These are phyloP conservation scores for Botrytis paeoniae DNA, from an alignment of 2,329 filamentous ascomycete species.

Conservation along the genomic window DNA sequence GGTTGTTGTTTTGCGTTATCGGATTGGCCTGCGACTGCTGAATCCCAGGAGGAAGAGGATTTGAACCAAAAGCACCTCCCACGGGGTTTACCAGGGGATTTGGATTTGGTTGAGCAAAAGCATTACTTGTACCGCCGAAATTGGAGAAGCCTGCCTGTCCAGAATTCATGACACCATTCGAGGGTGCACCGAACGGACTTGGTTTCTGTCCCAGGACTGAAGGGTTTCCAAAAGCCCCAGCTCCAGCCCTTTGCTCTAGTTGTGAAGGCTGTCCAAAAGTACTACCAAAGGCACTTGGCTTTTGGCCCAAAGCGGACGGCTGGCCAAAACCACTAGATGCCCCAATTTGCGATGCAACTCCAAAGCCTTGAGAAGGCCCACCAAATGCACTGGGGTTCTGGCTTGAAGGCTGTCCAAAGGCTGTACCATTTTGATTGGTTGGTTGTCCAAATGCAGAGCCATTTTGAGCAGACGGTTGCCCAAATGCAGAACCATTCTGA, in stretches of 20 bases:
- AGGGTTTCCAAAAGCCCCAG: constrained; percentile 43
- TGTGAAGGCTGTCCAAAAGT: constrained; percentile 23
- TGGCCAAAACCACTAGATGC: constrained; percentile 40
- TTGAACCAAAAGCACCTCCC: constrained; percentile 13
- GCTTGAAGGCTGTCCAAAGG: constrained; percentile 41
- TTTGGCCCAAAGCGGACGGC: constrained; percentile 40
- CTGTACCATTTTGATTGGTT: constrained; percentile 29
- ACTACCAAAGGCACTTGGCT: constrained; percentile 32
- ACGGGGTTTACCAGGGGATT: constrained; percentile 22
- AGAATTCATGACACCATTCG: constrained; percentile 14
- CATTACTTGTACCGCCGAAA: constrained; percentile 10
- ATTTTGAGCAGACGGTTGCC: constrained; percentile 33
- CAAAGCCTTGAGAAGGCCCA: constrained; percentile 18
- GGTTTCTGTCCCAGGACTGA: constrained; percentile 40
- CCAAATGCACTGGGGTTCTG: constrained; percentile 36
- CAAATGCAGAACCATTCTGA: constrained; percentile 36
- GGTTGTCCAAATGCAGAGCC: constrained; percentile 19
- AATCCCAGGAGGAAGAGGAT: constrained; percentile 8
- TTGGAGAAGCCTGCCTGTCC: constrained; percentile 18
- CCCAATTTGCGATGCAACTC: constrained; percentile 26
- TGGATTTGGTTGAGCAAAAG: constrained; percentile 10
- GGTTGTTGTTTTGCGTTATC: constrained; percentile 3
- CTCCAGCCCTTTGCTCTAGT: constrained; percentile 18
- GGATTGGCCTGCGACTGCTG: constrained; percentile 9
- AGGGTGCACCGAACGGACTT: constrained; percentile 34